phyloP scores from a whole-genome alignment of 2,329 filamentous ascomycete species.

The Beauveria brongniartii region DNA sequence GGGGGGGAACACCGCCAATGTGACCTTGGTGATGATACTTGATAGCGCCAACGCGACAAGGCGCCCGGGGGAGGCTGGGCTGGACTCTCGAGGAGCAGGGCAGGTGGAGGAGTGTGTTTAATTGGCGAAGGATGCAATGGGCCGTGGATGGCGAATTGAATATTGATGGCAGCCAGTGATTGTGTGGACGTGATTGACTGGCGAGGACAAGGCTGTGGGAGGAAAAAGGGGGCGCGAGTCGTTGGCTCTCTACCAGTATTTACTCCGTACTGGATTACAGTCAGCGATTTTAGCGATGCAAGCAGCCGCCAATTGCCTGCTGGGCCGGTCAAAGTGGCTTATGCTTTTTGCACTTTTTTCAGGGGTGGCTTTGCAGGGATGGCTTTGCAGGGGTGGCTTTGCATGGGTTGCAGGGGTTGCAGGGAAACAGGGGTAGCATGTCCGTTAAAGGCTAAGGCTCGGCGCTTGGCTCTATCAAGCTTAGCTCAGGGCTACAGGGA shows the following conservation, averaged over 20 bases:
- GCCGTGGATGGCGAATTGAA: not conserved
- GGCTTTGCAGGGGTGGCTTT: not conserved
- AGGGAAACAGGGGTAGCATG: not conserved
- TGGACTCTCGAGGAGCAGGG: not conserved
- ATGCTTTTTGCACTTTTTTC: no score
- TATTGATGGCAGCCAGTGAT: not conserved
- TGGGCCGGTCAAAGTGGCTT: no score
- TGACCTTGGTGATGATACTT: not conserved
- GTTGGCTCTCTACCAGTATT: not conserved
- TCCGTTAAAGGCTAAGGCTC: not conserved
- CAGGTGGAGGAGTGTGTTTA: not conserved
- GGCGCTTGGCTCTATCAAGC: not conserved
- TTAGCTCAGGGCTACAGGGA: not conserved
- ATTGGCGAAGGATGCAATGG: not conserved
- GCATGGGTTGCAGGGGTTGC: not conserved
- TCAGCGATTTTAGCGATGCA: not conserved
- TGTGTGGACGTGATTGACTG: not conserved
- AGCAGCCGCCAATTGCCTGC: not conserved
- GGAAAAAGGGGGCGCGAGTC: not conserved
- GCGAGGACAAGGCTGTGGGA: not conserved
- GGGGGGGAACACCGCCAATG: conserved; percentile 1
- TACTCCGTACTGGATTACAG: no score
- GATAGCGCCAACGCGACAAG: conserved; percentile 6
- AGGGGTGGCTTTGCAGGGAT: not conserved
- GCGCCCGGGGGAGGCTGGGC: not conserved